Percentiles rank a stretch among this genome's conserved stretches.
Evolutionary conservation across 805 yeast genomes (phyloP).

Genomic region (Hermanozyma aechmeae): DNA sequence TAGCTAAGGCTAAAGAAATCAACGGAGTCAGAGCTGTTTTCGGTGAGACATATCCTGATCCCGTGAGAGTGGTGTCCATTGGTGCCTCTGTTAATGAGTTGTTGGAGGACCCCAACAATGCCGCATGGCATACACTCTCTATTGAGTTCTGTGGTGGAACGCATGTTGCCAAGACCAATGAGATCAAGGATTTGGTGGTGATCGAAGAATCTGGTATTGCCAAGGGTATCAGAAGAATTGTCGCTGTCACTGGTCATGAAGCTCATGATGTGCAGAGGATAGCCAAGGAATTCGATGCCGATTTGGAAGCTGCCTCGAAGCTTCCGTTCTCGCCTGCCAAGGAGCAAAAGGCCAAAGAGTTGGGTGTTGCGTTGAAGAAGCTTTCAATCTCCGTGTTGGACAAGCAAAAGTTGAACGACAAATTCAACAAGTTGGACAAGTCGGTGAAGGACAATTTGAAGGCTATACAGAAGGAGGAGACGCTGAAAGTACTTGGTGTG

Average conservation of each 20-base stretch:
- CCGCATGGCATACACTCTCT: constrained; percentile 70
- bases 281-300: constrained; percentile 61
- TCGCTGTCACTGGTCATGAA: constrained; percentile 88
- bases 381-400: constrained; percentile 72
- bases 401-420: constrained; percentile 66
- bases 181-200: constrained; percentile 82
- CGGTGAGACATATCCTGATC: constrained; percentile 98
- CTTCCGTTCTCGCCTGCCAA: constrained; percentile 68
- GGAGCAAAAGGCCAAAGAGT: constrained; percentile 74
- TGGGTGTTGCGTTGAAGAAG: constrained; percentile 78
- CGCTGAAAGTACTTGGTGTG: constrained; percentile 69
- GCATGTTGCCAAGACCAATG: constrained; percentile 87
- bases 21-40: constrained; percentile 92
- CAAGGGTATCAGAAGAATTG: constrained; percentile 96
- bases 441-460: constrained; percentile 81
- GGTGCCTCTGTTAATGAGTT: constrained; percentile 86
- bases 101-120: constrained; percentile 57
- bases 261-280: constrained; percentile 85
- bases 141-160: constrained; percentile 99
- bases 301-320: constrained; percentile 49
- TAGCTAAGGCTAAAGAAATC: constrained; percentile 65
- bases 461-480: constrained; percentile 79
- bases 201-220: constrained; percentile 97
- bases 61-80: constrained; percentile 94
- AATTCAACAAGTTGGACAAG: constrained; percentile 75